A percentile compares a stretch with the other conserved stretches of the same genome.
phyloP scores from a whole-genome alignment of 169 alveolate species.

The Plasmodium cynomolgi region DNA sequence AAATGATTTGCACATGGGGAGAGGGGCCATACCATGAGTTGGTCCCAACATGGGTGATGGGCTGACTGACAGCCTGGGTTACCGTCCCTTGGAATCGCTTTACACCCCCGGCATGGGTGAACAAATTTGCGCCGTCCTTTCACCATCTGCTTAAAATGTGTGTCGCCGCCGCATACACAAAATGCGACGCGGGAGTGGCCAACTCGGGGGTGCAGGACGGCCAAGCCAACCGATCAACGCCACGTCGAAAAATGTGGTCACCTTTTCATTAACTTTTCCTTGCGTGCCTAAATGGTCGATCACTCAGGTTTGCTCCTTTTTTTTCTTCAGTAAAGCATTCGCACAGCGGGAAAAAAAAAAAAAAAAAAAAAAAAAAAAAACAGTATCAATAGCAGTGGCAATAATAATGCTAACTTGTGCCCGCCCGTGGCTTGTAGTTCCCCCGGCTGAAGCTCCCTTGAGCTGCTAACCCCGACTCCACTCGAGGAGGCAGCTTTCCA shows the following conservation, averaged over 20 bases:
- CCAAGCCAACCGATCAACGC: not conserved
- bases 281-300: not conserved
- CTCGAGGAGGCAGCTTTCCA: not conserved
- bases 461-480: not conserved
- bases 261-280: not conserved
- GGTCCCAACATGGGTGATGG: no score
- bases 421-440: not conserved
- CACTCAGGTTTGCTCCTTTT: not conserved
- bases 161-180: not conserved
- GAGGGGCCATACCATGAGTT: no score
- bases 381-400: not conserved
- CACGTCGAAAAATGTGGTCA: not conserved
- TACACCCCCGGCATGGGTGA: no score
- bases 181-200: not conserved
- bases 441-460: not conserved
- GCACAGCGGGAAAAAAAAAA: not conserved
- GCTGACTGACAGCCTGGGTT: no score
- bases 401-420: not conserved
- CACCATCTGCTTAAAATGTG: not conserved
- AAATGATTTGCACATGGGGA: not conserved
- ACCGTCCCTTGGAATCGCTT: not conserved
- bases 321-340: not conserved
- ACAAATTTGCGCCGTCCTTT: not conserved
- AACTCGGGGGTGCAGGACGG: no score
- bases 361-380: no score